Evolutionary conservation across 148 eudicot species (phyloP), one percentile per base, ranked within the genome.

Genomic region (Limonium bicolor): DNA sequence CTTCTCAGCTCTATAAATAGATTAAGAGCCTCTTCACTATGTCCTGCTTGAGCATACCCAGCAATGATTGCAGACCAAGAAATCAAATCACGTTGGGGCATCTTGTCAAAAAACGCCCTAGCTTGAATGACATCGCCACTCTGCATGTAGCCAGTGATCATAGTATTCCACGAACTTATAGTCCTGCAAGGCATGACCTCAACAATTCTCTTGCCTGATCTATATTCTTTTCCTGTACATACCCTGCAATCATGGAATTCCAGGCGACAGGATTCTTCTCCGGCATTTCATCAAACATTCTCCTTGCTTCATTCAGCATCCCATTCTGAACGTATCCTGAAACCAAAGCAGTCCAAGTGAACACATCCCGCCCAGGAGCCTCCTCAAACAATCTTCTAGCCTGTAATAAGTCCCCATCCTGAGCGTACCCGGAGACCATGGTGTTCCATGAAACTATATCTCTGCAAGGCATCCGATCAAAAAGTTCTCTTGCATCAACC

Each of bases 381-480:
- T 44, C 55, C 16, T 58, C 58, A 39, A 70, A 70, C 60, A 70
- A 58, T 22, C 33, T 61, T 38, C 24, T 56, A 2, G 71, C 79
- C 21, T 69, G 68, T 2, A 24, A 38, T 36, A 73, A 41, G 44
- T 69, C 35, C 42, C 71, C 71, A 29, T 46, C 59, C 33, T 68
- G 71, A 32, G 71, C 68, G 32, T 64, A 69, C 6, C 71, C 71
- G 0, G 79, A 64, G 28, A 73, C 58, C 63, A 73, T 54, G 27
- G 66, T 69, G 40, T 62, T 73, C 79, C 79, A 73, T 1, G 79
- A 73, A 48, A 73, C 62, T 50, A 46, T 68, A 58, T 73, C 71
- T 41, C 60, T 73, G 30, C 51, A 13, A 2, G 50, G 62, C 78
- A 73, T 73, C 30, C 46, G 43, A 33, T 73, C 68, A 41, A 73